These are phyloP conservation scores for Berkeleyomyces rouxiae DNA, from an alignment of 2,329 filamentous ascomycete species.

Conservation along the genomic window DNA sequence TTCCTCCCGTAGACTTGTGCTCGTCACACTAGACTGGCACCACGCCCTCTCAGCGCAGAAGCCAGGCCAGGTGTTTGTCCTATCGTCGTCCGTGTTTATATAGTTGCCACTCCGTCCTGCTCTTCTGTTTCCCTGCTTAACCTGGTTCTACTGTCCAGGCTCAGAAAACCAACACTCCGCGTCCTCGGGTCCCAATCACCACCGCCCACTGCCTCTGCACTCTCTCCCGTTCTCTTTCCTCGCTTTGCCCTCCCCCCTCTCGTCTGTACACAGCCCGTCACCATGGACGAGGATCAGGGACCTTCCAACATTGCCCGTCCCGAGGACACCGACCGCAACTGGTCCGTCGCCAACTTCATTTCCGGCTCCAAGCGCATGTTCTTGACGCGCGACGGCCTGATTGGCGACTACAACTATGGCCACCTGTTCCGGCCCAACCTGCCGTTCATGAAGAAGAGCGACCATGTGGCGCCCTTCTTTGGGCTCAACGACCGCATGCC, in stretches of 20 bases:
- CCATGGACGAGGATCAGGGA: conserved; percentile 40
- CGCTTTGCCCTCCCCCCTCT: not conserved
- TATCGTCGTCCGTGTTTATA: not conserved
- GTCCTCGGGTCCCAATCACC: not conserved
- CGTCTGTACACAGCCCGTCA: not conserved
- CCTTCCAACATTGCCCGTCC: conserved; percentile 32
- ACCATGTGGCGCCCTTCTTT: conserved; percentile 56
- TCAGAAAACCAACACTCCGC: not conserved
- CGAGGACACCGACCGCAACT: conserved; percentile 19
- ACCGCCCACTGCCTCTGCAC: not conserved
- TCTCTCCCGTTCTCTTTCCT: not conserved
- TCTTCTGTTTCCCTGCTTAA: not conserved
- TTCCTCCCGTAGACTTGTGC: not conserved
- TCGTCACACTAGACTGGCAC: not conserved
- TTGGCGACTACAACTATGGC: conserved; percentile 79
- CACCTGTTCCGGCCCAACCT: conserved; percentile 72
- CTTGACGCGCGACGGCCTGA: conserved; percentile 50
- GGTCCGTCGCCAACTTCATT: conserved; percentile 17
- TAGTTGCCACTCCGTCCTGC: not conserved
- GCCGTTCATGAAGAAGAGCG: conserved; percentile 57
- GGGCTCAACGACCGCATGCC: conserved; percentile 69
- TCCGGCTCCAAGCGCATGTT: conserved; percentile 24
- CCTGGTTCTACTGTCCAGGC: not conserved
- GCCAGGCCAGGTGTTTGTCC: no score
- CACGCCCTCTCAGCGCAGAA: not conserved